Base-by-base conservation (phyloP, 2,329 filamentous ascomycete genomes). In the Monosporascus sp. region DNA sequence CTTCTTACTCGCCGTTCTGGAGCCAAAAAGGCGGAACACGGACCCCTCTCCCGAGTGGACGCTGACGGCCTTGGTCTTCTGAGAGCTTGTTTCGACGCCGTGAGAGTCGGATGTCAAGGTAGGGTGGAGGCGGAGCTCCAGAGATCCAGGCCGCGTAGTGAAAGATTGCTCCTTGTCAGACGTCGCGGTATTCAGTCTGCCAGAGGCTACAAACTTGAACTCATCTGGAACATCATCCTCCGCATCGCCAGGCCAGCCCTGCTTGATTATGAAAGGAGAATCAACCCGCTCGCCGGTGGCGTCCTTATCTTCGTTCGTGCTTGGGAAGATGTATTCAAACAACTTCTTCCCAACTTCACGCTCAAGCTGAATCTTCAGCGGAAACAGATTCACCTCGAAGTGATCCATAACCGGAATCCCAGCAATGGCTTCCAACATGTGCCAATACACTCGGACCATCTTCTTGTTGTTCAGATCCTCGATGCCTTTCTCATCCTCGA, bases 321-420 rank as follows among this genome's bases (percentile, higher is more conserved):
- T 90, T 0, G 94, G 95, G 76, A 99, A 99, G 62, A 99, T 91
- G 71, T 99, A 99, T 72, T 97, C 92, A 61, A 99, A 96, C 2
- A 99, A 77, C 61, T 88, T 91, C 73, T 95, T 93, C 45, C 92
- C 93, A 48, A 96, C 86, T 63, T 97, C 92, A 37, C 86, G 87
- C 71, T 99, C 94, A 37, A 99, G 78, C 68, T 99, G 94, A 22
- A 99, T 86, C 70, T 91, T 95, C 68, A 99, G 82, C 0, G 94
- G 95, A 69, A 95, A 92, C 20, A 99, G 76, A 52, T 92, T 91
- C 52, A 99, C 90, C 70, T 97, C 92, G 65, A 99, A 99, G 64
- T 95, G 89, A 62, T 97, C 93, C 78, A 99, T 90, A 34, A 99
- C 92, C 0, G 93, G 91, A 57, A 99, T 99, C 48, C 94, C 94